Evolutionary conservation across 441 rosid genomes (phyloP).

Genomic region (Hura crepitans): DNA sequence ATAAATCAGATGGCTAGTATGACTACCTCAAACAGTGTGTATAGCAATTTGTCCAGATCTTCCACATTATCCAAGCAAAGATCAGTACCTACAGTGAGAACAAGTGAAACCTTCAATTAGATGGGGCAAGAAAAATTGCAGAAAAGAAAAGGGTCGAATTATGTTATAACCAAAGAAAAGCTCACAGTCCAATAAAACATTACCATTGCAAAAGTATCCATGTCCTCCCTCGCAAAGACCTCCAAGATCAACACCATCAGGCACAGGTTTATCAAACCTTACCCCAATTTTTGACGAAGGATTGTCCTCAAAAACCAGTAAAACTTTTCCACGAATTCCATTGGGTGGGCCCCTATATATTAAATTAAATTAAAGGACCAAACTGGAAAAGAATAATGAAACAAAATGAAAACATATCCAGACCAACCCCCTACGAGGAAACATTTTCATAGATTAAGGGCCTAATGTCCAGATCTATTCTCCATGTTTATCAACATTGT

Average conservation of each 20-base stretch:
- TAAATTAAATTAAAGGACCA: slow-evolving; percentile 20
- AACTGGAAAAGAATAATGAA: slow-evolving; percentile 5
- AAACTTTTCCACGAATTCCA: slow-evolving; percentile 61
- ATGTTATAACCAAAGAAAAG: slow-evolving; percentile 9
- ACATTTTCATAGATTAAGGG: background rate
- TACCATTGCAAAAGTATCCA: slow-evolving; percentile 76
- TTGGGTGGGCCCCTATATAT: slow-evolving; percentile 52
- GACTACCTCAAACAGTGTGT: slow-evolving; percentile 65
- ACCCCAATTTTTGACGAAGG: slow-evolving; percentile 66
- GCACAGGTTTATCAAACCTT: slow-evolving; percentile 58
- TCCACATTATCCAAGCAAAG: slow-evolving; percentile 58
- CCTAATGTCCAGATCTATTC: background rate
- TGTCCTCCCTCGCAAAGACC: slow-evolving; percentile 53
- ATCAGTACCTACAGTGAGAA: slow-evolving; percentile 44
- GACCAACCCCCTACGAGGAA: background rate
- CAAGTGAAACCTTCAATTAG: slow-evolving; percentile 18
- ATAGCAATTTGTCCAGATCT: slow-evolving; percentile 61
- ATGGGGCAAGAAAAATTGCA: slow-evolving; percentile 10
- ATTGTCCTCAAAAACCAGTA: slow-evolving; percentile 54
- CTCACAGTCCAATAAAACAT: slow-evolving; percentile 17
- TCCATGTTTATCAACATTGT: background rate
- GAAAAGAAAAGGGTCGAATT: slow-evolving; percentile 10
- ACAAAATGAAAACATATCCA: background rate
- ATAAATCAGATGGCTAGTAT: slow-evolving; percentile 8
- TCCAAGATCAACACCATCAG: slow-evolving; percentile 77